Evolutionary conservation across 2,329 filamentous ascomycete genomes (phyloP), one percentile per base, ranked within the genome.

Genomic region (Sphaerulina populicola): DNA sequence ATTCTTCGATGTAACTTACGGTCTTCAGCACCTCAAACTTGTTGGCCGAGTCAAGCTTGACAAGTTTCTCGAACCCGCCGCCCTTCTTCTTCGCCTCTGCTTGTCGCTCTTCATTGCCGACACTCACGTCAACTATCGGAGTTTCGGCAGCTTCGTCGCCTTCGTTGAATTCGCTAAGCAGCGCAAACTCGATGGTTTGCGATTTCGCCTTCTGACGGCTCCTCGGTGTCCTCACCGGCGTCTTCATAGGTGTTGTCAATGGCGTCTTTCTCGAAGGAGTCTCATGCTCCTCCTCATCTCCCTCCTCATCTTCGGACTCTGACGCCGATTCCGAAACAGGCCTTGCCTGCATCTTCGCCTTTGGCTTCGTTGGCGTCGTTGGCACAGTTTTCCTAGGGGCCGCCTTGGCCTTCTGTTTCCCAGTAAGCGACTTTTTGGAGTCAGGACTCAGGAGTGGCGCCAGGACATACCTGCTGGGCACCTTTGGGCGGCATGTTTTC

Each of bases 11-110:
- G 10, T 12, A 4, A 59, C 62, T 50, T 56, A 68, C 66, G 6
- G 64, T 64, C 30, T 61, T 63, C 14, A 63, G 40, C 3, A 69
- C 53, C 9, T 55, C 52, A 58, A 71, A 71, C 1, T 61, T 55
- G 18, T 60, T 57, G 4, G 56, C 41, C 18, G 64, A 64, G 3
- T 59, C 53, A 6, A 71, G 56, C 48, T 64, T 66, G 36, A 71
- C 27, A 2, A 57, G 50, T 33, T 67, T 63, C 14, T 51, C 54
- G 47, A 57, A 66, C 11, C 54, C 57, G 33, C 54, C 58, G 0
- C 46, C 48, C 36, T 64, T 62, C 35, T 40, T 50, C 21, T 56
- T 54, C 33, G 54, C 41, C 15, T 48, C 55, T 14, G 63, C 57
- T 9, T 58, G 47, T 9, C 53, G 39, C 7, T 49, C 52, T 0